Evolutionary conservation across 2,329 filamentous ascomycete species (phyloP).

Genomic region (Aspergillus oerlinghausenensis): DNA sequence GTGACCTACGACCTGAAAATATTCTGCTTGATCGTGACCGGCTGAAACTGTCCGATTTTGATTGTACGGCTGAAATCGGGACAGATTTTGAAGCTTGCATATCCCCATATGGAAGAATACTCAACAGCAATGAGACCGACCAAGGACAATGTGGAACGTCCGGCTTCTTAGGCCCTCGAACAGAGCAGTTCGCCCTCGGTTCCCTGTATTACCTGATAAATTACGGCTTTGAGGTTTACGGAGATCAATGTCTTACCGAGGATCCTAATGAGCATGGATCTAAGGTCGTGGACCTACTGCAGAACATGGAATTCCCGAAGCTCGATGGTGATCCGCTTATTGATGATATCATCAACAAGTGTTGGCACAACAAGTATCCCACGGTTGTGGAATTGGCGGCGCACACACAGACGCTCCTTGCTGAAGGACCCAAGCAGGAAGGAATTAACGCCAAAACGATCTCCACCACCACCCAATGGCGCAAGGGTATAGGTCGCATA

Average conservation of each 20-base stretch:
- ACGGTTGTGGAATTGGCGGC: conserved; percentile 16
- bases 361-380: conserved; percentile 20
- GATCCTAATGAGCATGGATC: conserved; percentile 21
- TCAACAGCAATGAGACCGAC: conserved; percentile 16
- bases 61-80: conserved; percentile 24
- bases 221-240: conserved; percentile 29
- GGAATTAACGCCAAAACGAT: conserved; percentile 3
- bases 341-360: conserved; percentile 21
- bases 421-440: conserved; percentile 6
- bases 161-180: conserved; percentile 24
- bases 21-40: conserved; percentile 24
- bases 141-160: conserved; percentile 15
- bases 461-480: neutral
- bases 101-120: conserved; percentile 22
- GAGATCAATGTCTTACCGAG: conserved; percentile 20
- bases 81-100: conserved; percentile 21
- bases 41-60: conserved; percentile 27
- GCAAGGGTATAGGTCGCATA: conserved; percentile 3
- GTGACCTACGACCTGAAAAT: conserved; percentile 30
- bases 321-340: conserved; percentile 21
- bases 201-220: conserved; percentile 30
- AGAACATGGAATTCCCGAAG: conserved; percentile 21
- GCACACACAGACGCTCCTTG: conserved; percentile 9
- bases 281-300: conserved; percentile 18
- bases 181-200: conserved; percentile 30